Percentiles rank a stretch among this genome's conserved stretches.
These are phyloP conservation scores for Tylopilus balloui DNA, from an alignment of 768 basidiomycete genomes.

Conservation along the genomic window DNA sequence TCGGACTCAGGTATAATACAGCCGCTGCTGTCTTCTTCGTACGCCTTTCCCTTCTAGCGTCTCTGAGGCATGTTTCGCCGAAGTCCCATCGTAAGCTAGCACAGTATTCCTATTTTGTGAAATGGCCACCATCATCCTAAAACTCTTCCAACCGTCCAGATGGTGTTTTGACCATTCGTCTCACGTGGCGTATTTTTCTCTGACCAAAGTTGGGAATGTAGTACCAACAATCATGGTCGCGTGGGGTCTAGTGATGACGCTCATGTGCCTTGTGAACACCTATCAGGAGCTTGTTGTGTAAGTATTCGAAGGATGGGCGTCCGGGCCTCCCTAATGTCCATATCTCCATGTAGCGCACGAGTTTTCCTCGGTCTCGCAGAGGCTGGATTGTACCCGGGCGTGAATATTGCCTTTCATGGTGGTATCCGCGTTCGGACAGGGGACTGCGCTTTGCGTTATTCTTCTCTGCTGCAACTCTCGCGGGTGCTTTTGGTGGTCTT, in stretches of 20 bases:
- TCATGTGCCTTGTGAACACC: slow-evolving; percentile 36
- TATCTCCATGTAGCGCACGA: slow-evolving; percentile 28
- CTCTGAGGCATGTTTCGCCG: slow-evolving; percentile 19
- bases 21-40: slow-evolving; percentile 39
- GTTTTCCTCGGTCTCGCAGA: slow-evolving; percentile 46
- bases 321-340: neutral
- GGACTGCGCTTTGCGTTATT: slow-evolving; percentile 57
- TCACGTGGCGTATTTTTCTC: neutral
- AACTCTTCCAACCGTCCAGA: slow-evolving; percentile 31
- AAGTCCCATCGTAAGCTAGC: slow-evolving; percentile 35
- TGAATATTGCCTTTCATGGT: slow-evolving; percentile 47
- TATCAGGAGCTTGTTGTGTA: slow-evolving; percentile 30
- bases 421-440: slow-evolving; percentile 57
- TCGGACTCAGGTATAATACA: slow-evolving; percentile 34
- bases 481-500: slow-evolving; percentile 50
- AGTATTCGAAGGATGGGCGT: slow-evolving; percentile 1
- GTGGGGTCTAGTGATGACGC: slow-evolving; percentile 37
- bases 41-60: neutral
- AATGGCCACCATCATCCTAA: slow-evolving; percentile 32
- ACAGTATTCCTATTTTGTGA: neutral
- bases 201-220: slow-evolving; percentile 20
- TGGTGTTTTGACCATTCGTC: slow-evolving; percentile 23
- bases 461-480: slow-evolving; percentile 58
- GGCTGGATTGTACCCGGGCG: slow-evolving; percentile 40
- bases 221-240: slow-evolving; percentile 37